Evolutionary conservation across 441 rosid species (phyloP), one percentile per base, ranked within the genome.

Genomic region (Populus hybrid): DNA sequence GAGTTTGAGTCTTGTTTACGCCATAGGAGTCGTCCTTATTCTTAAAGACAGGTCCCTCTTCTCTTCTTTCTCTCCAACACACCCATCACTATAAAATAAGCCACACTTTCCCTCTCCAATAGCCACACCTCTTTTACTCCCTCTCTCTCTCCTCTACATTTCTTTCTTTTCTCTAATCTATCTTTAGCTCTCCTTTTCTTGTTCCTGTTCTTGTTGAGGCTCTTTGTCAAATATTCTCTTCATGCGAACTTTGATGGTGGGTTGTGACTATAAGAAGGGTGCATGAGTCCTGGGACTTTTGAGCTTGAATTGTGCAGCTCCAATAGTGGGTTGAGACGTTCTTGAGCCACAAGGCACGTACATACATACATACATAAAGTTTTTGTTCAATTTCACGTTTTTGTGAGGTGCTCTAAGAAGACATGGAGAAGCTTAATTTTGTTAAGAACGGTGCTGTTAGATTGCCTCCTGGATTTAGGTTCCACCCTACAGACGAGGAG

Each of bases 401-500:
- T 72, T 10, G 72, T 32, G n/a, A 71, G 10, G 64, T 20, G 10
- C 34, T 40, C 50, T 26, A 20, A 35, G 30, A 67, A 65, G 74
- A 91, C 1, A 69, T 93, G 99, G 98, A 93, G 84, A 96, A 89
- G 89, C 87, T 88, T 26, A 90, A 82, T 80, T 91, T 94, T 67
- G 91, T 94, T 5, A 94, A 87, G 78, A 92, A 94, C 80, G 95
- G 97, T 66, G 91, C 86, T 21, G 78, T 94, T 8, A 91, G 97
- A 83, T 76, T 96, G 78, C 98, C 99, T 50, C 99, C 97, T 59
- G 99, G 99, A 3, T 96, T 96, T 71, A 84, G 99, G 35, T 94
- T 96, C 84, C 98, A 96, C 75, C 99, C 99, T 0, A 96, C 98
- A 8, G 99, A 94, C 72, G 97, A 96, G 71, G 98, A 96, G 78